Base-by-base conservation (phyloP, 2,329 filamentous ascomycete species). In the Pseudocercospora fijiensis region DNA sequence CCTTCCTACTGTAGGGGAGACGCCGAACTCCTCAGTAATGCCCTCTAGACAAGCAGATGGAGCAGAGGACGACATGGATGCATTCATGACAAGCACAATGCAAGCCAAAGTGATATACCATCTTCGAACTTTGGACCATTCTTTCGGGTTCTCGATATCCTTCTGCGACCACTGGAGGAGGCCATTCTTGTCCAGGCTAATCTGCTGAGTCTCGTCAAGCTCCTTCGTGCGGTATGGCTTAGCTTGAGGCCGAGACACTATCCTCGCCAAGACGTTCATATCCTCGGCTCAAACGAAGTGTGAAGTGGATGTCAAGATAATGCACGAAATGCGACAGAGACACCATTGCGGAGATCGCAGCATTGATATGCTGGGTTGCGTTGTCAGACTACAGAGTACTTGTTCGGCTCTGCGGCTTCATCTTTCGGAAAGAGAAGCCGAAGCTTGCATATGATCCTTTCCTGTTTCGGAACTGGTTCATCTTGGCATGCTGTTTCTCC, bases 31-130 rank as follows among this genome's bases (percentile, higher is more conserved):
- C 62, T 78, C 64, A 1, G 77, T 72, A 49, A 84, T 82, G 49
- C 79, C 77, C 56, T 74, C 58, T 13, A 78, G 66, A 65, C 69
- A 75, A 2, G 74, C 78, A 43, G 77, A 80, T 8, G 75, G 77
- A 27, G 75, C 74, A n/a, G 78, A 79, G 3, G 81, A 82, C 18
- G 83, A 82, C 65, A 85, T 84, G 0, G 82, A 84, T 1, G 82
- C 83, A 67, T 85, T 86, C 66, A 84, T 77, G 33, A 85, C 82
- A 16, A 83, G 77, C 11, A 80, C 60, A 9, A 83, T 77, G 28
- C 78, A 70, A 20, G 74, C 70, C 7, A 77, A 58, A 2, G 81
- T 82, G 52, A 84, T 76, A 61, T 72, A 75, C 65, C 75, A 75
- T 43, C 79, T 76, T 24, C 81, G 74, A 1, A 64, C 45, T 0